Percentiles rank a stretch among this genome's conserved stretches.
These are phyloP conservation scores for Sporisorium exsertum DNA, from an alignment of 1,284 basidiomycete genomes.

Conservation along the genomic window DNA sequence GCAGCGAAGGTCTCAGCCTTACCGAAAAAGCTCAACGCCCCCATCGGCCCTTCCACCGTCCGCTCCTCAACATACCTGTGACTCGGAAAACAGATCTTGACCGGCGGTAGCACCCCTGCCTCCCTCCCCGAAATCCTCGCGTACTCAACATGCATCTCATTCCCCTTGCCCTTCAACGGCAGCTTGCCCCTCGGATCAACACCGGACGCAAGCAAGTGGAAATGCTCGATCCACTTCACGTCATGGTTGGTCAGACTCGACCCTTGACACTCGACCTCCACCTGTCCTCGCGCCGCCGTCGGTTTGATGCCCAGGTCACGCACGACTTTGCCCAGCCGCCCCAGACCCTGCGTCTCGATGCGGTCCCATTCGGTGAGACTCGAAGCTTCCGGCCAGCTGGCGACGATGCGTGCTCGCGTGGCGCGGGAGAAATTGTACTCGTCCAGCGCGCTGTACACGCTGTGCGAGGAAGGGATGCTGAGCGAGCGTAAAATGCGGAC, in stretches of 20 bases:
- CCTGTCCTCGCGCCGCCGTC: conserved; percentile 3
- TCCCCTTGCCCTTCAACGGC: conserved; percentile 42
- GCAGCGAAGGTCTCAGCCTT: conserved; percentile 48
- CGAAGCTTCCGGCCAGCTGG: conserved; percentile 50
- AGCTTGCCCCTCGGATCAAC: conserved; percentile 31
- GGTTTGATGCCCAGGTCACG: conserved; percentile 29
- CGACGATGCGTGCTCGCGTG: conserved; percentile 50
- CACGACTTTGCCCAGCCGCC: conserved; percentile 54
- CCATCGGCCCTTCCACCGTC: conserved; percentile 49
- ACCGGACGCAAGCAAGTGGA: conserved; percentile 58
- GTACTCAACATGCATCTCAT: conserved; percentile 37
- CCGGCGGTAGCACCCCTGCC: conserved; percentile 27
- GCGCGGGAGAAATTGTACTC: conserved; percentile 38
- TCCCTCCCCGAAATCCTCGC: conserved; percentile 4
- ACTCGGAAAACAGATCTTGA: conserved; percentile 63
- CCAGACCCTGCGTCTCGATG: conserved; percentile 59
- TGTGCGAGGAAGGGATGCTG: conserved; percentile 50
- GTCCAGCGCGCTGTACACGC: conserved; percentile 23
- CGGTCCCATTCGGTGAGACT: conserved; percentile 52
- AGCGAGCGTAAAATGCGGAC: conserved; percentile 48
- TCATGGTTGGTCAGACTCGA: conserved; percentile 61
- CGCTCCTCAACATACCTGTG: conserved; percentile 49
- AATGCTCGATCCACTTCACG: conserved; percentile 64
- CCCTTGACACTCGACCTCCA: conserved; percentile 61
- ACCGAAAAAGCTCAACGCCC: conserved; percentile 64